A percentile compares a stretch with the other conserved stretches of the same genome.
These are phyloP conservation scores for Aphanomyces astaci DNA, from an alignment of 352 stramenopile genomes.

Conservation along the genomic window DNA sequence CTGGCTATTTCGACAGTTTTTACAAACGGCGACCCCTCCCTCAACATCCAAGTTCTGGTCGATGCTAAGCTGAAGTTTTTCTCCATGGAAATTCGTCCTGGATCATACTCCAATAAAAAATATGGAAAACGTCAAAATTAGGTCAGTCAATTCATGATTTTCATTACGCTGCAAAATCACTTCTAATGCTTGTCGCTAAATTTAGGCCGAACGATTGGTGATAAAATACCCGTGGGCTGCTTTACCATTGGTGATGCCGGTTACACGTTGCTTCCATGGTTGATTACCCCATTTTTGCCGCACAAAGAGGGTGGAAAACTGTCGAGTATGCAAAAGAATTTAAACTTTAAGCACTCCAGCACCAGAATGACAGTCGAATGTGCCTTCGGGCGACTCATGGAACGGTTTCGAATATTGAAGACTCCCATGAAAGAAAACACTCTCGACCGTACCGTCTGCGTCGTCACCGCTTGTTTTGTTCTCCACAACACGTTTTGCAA, in stretches of 20 bases:
- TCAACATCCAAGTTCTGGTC: not conserved
- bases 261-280: no score
- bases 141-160: no score
- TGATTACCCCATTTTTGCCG: no score
- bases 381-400: not conserved
- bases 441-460: not conserved
- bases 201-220: not conserved
- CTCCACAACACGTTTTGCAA: conserved; percentile 11
- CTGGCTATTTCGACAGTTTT: no score
- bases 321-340: not conserved
- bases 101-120: not conserved
- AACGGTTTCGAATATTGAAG: conserved; percentile 3
- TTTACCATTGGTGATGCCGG: no score
- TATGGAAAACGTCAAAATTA: conserved; percentile 8
- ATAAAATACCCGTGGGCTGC: not conserved
- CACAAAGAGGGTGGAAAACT: no score
- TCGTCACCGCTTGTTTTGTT: not conserved
- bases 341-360: conserved; percentile 9
- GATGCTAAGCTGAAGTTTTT: not conserved
- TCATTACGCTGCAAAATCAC: no score
- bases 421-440: not conserved
- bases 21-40: no score
- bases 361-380: conserved; percentile 12
- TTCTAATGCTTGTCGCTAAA: no score
- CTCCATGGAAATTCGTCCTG: conserved; percentile 1